These are phyloP conservation scores for Fusarium domesticum DNA, from an alignment of 2,329 filamentous ascomycete genomes.

Conservation along the genomic window DNA sequence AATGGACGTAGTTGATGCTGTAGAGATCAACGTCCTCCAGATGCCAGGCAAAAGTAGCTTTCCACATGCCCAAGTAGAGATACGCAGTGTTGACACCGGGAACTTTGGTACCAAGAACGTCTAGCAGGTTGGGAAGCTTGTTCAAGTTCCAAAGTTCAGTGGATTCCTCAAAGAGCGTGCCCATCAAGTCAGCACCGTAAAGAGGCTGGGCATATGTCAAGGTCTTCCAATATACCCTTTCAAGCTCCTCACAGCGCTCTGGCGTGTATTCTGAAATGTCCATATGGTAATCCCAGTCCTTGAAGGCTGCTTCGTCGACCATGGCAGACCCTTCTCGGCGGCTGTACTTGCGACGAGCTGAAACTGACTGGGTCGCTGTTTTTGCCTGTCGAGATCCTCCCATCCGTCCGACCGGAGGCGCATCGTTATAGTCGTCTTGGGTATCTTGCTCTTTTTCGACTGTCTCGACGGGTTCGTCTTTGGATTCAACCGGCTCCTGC, in stretches of 20 bases:
- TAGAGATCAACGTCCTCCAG: constrained; percentile 97
- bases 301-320: constrained; percentile 87
- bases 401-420: constrained; percentile 43
- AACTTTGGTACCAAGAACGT: constrained; percentile 91
- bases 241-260: constrained; percentile 90
- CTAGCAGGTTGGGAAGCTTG: constrained; percentile 87
- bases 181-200: constrained; percentile 95
- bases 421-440: constrained; percentile 46
- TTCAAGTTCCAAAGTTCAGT: constrained; percentile 90
- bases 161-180: constrained; percentile 85
- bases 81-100: constrained; percentile 98
- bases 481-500: constrained; percentile 33
- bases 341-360: constrained; percentile 83
- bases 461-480: constrained; percentile 43
- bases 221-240: constrained; percentile 95
- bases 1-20: constrained; percentile 99
- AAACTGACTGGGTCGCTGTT: constrained; percentile 69
- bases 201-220: constrained; percentile 91
- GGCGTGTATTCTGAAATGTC: constrained; percentile 84
- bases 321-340: constrained; percentile 72
- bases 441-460: constrained; percentile 48
- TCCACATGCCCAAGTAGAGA: constrained; percentile 98
- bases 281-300: constrained; percentile 86
- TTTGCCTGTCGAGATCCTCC: constrained; percentile 50
- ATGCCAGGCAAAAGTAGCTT: constrained; percentile 98